Percentiles rank a stretch among this genome's conserved stretches.
Evolutionary conservation across 352 stramenopile genomes (phyloP).

Genomic region (Plasmopara viticola): DNA sequence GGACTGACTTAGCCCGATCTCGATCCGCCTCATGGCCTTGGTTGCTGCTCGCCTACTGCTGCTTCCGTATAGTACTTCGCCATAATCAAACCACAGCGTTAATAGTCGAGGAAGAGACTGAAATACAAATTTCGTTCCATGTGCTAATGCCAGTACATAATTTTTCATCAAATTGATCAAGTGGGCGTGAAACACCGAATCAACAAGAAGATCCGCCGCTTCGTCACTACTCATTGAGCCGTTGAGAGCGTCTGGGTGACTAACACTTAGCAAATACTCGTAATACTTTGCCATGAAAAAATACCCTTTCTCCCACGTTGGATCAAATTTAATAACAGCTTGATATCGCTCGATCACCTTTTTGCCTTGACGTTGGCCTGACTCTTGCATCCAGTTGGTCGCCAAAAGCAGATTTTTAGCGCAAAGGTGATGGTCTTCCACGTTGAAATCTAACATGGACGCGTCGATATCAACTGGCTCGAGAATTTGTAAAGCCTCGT

Average conservation of each 20-base stretch:
- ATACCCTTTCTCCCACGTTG: constrained; percentile 92
- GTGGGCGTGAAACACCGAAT: constrained; percentile 52
- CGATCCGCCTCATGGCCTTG: constrained; percentile 58
- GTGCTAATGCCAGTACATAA: constrained; percentile 84
- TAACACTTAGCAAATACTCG: constrained; percentile 83
- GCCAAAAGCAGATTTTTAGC: constrained; percentile 89
- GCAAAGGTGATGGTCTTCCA: constrained; percentile 65
- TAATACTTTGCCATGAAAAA: constrained; percentile 89
- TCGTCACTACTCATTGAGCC: constrained; percentile 37
- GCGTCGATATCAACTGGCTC: constrained; percentile 77
- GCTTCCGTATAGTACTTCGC: constrained; percentile 56
- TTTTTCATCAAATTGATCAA: constrained; percentile 91
- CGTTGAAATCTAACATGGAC: constrained; percentile 63
- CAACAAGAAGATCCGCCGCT: constrained; percentile 33
- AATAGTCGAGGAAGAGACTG: constrained; percentile 95
- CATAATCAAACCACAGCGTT: constrained; percentile 97
- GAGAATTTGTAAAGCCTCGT: constrained; percentile 78
- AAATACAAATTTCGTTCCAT: constrained; percentile 95
- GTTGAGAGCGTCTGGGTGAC: constrained; percentile 41
- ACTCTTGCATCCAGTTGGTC: constrained; percentile 96
- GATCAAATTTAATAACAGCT: constrained; percentile 91
- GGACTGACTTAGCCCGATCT: constrained; percentile 47
- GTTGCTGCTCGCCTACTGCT: constrained; percentile 31
- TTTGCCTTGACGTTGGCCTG: constrained; percentile 88
- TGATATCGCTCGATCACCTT: constrained; percentile 93